Conservation (phyloP, 345 rosid species). For the Rhodamnia argentea region DNA sequence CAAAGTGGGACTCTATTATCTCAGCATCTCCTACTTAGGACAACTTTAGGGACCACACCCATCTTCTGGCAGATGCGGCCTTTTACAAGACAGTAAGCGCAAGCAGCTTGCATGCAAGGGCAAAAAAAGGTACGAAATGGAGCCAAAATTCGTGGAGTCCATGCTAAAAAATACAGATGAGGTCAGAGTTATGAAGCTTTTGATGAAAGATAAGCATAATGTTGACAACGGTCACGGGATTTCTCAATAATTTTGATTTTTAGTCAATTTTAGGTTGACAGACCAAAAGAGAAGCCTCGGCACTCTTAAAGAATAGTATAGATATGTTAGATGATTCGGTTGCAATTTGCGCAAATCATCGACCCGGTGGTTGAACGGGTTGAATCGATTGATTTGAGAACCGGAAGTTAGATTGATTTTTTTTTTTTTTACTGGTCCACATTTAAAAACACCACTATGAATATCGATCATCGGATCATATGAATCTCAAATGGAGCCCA, state of each 20-base stretch:
- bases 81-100: rapidly evolving
- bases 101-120: neutral
- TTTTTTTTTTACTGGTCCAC: neutral
- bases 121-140: no score
- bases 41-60: neutral
- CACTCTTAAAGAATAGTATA: neutral
- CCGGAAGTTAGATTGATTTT: neutral
- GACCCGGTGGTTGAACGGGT: rapidly evolving
- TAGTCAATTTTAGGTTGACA: neutral
- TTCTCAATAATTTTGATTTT: neutral
- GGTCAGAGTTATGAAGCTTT: no score
- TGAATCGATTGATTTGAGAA: neutral
- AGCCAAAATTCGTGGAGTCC: no score
- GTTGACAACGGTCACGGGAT: no score
- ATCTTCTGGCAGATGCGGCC: neutral
- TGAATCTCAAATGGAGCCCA: neutral
- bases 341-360: neutral
- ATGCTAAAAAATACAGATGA: no score
- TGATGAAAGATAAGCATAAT: no score
- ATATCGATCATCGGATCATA: neutral
- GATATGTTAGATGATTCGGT: neutral
- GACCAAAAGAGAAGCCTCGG: neutral
- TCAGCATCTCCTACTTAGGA: neutral
- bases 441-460: neutral
- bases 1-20: no score